Percentiles rank a stretch among this genome's conserved stretches.
phyloP scores from a whole-genome alignment of 1,284 basidiomycete genomes.

The Vanrija sp. region DNA sequence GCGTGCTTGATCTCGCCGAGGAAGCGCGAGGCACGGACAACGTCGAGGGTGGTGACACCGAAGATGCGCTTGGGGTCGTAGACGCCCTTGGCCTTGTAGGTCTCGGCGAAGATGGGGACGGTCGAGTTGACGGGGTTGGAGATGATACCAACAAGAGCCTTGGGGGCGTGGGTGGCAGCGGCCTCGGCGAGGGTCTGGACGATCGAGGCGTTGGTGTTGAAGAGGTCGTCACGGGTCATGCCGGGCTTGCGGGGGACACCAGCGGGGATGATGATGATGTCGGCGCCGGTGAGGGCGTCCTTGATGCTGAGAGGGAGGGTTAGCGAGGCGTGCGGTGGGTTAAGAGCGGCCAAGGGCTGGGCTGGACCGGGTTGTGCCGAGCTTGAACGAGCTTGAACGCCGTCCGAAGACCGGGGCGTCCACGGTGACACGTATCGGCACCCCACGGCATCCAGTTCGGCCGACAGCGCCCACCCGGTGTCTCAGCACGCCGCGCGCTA shows the following conservation, averaged over 20 bases:
- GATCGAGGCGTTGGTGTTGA: slow-evolving; percentile 86
- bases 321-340: slow-evolving; percentile 40
- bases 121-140: slow-evolving; percentile 97
- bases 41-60: slow-evolving; percentile 97
- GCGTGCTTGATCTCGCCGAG: slow-evolving; percentile 73
- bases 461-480: neutral
- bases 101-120: slow-evolving; percentile 93
- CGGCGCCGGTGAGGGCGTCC: slow-evolving; percentile 76
- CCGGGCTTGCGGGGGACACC: slow-evolving; percentile 96
- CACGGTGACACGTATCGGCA: too few species aligned
- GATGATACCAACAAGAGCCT: slow-evolving; percentile 91
- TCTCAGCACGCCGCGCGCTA: slow-evolving; percentile 3
- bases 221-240: slow-evolving; percentile 54
- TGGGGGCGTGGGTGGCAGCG: slow-evolving; percentile 78
- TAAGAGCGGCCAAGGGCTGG: neutral
- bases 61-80: slow-evolving; percentile 91
- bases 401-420: neutral
- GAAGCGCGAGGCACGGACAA: slow-evolving; percentile 94
- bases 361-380: neutral
- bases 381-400: neutral
- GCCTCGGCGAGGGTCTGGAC: slow-evolving; percentile 87
- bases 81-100: slow-evolving; percentile 86
- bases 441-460: too few species aligned
- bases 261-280: slow-evolving; percentile 93
- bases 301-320: slow-evolving; percentile 65